Conservation (phyloP, 441 rosid genomes). For the Euphorbia celastroides region DNA sequence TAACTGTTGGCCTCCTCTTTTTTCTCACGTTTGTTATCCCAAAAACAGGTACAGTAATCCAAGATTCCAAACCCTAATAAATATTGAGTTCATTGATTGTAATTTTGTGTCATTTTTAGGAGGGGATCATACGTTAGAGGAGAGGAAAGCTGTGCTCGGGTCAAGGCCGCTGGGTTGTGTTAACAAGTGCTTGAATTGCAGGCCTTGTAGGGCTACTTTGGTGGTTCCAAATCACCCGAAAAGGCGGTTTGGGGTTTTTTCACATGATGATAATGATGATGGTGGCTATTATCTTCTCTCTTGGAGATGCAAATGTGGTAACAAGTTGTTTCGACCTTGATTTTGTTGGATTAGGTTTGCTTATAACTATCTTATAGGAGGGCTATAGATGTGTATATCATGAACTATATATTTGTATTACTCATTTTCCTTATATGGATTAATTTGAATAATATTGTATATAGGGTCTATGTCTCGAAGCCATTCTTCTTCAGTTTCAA, state of each 20-base stretch:
- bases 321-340: conserved; percentile 50
- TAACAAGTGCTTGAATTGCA: conserved; percentile 62
- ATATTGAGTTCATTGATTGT: neutral
- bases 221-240: conserved; percentile 32
- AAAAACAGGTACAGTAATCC: conserved; percentile 23
- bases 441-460: no score
- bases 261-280: conserved; percentile 19
- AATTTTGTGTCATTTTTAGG: neutral
- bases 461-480: no score
- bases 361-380: neutral
- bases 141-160: conserved; percentile 41
- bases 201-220: conserved; percentile 59
- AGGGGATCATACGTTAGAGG: conserved; percentile 21
- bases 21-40: conserved; percentile 13
- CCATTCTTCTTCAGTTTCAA: neutral
- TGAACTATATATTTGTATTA: neutral
- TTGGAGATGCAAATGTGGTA: conserved; percentile 79
- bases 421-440: neutral
- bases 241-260: conserved; percentile 2
- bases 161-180: conserved; percentile 74
- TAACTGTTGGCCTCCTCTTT: conserved; percentile 22
- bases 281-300: conserved; percentile 57
- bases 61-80: neutral
- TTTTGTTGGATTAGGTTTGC: neutral
- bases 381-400: neutral